A percentile compares a stretch with the other conserved stretches of the same genome.
These are phyloP conservation scores for Leptomonas pyrrhocoris DNA, from an alignment of 208 protist species.

Conservation along the genomic window DNA sequence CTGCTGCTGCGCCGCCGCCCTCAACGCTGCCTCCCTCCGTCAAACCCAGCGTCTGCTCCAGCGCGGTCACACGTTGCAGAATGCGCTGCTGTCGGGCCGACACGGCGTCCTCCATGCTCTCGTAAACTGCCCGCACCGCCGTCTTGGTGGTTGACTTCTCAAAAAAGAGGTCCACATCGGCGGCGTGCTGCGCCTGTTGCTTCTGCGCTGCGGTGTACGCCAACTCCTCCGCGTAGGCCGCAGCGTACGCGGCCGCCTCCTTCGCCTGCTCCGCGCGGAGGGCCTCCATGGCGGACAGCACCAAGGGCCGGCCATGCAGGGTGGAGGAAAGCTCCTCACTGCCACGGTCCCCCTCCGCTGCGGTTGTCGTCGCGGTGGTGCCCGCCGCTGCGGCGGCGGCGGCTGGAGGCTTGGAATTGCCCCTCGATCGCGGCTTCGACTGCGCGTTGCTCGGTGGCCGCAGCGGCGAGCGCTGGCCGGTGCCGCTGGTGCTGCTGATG, in stretches of 20 bases:
- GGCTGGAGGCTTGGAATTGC: constrained; percentile 10
- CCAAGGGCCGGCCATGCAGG: constrained; percentile 12
- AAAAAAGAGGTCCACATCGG: constrained; percentile 74
- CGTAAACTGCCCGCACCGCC: constrained; percentile 72
- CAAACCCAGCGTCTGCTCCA: constrained; percentile 69
- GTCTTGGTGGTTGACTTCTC: constrained; percentile 53
- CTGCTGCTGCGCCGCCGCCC: neutral
- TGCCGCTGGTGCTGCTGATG: neutral
- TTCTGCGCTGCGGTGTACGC: constrained; percentile 34
- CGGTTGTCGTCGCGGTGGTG: constrained; percentile 1
- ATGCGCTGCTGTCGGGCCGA: constrained; percentile 63
- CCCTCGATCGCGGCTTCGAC: constrained; percentile 14
- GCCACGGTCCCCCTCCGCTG: constrained; percentile 1
- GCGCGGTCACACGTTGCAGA: constrained; percentile 68
- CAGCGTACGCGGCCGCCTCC: constrained; percentile 47
- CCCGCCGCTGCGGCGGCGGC: neutral
- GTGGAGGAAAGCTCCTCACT: neutral
- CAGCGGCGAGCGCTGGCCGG: neutral
- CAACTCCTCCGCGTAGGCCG: constrained; percentile 52
- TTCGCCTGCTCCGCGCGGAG: constrained; percentile 43
- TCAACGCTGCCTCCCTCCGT: constrained; percentile 1
- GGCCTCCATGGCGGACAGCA: constrained; percentile 26
- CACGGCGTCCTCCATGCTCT: constrained; percentile 58
- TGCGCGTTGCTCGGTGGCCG: constrained; percentile 1
- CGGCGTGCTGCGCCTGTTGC: constrained; percentile 47